Evolutionary conservation across 805 yeast genomes (phyloP).

Genomic region (Kuraishia piskuri): DNA sequence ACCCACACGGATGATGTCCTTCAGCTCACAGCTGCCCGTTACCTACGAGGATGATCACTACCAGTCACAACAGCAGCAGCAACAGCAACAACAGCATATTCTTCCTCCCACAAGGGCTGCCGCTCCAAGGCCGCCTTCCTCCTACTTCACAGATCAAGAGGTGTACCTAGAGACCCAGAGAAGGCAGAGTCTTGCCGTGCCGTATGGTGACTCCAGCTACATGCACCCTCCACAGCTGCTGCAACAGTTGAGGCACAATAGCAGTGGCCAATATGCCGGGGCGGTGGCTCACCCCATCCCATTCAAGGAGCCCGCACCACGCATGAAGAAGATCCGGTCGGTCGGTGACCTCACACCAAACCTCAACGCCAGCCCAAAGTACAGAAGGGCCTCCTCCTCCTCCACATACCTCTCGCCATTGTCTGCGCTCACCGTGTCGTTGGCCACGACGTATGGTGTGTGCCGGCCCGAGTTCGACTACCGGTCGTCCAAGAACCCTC

Average conservation of each 20-base stretch:
- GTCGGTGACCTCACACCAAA: constrained; percentile 53
- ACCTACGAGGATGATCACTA: constrained; percentile 3
- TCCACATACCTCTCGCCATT: constrained; percentile 69
- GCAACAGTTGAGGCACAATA: constrained; percentile 2
- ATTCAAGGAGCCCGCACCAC: constrained; percentile 26
- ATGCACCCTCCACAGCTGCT: constrained; percentile 7
- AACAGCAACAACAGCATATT: neutral
- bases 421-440: constrained; percentile 65
- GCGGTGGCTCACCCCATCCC: neutral
- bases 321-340: constrained; percentile 30
- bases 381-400: constrained; percentile 59
- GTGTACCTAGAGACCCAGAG: constrained; percentile 1
- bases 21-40: constrained; percentile 3
- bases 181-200: constrained; percentile 4
- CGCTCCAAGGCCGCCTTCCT: constrained; percentile 5
- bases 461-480: constrained; percentile 84
- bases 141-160: constrained; percentile 1
- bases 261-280: neutral
- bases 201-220: neutral
- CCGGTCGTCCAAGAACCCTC: constrained; percentile 78
- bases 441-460: constrained; percentile 73
- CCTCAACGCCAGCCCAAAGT: constrained; percentile 55
- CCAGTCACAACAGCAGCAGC: constrained; percentile 2
- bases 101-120: constrained; percentile 3
- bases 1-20: neutral